Evolutionary conservation across 2,329 filamentous ascomycete species (phyloP).

Genomic region (Drechslerella coelobrocha): DNA sequence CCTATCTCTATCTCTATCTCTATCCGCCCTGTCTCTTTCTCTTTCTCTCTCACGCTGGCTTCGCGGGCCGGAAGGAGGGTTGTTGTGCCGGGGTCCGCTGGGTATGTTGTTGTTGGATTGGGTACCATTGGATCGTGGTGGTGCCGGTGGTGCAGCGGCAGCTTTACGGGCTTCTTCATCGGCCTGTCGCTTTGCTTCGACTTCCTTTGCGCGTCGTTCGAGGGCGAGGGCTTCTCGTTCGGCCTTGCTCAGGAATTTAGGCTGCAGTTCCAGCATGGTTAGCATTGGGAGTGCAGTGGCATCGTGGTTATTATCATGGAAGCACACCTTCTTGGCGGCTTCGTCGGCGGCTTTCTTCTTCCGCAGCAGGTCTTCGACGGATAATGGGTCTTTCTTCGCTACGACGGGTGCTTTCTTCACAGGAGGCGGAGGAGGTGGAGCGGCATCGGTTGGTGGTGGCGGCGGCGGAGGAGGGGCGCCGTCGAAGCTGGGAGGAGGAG

Average conservation of each 20-base stretch:
- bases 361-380: constrained; percentile 82
- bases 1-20: too few species aligned
- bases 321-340: constrained; percentile 74
- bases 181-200: constrained; percentile 66
- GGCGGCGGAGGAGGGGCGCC: constrained; percentile 57
- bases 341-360: constrained; percentile 87
- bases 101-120: constrained; percentile 48
- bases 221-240: constrained; percentile 80
- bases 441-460: constrained; percentile 54
- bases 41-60: constrained; percentile 51
- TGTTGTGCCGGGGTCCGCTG: constrained; percentile 49
- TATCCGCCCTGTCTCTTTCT: too few species aligned
- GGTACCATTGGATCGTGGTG: constrained; percentile 52
- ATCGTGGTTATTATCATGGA: constrained; percentile 50
- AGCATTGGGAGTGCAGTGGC: constrained; percentile 45
- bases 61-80: constrained; percentile 51
- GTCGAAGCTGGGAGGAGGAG: constrained; percentile 60
- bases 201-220: constrained; percentile 77
- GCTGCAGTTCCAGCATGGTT: constrained; percentile 60
- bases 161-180: constrained; percentile 54
- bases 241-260: constrained; percentile 83
- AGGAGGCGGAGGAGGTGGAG: constrained; percentile 56
- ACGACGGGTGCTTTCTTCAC: constrained; percentile 59
- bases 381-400: constrained; percentile 65
- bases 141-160: constrained; percentile 35